Evolutionary conservation across 768 basidiomycete species (phyloP).

Genomic region (Dioszegia crocea): DNA sequence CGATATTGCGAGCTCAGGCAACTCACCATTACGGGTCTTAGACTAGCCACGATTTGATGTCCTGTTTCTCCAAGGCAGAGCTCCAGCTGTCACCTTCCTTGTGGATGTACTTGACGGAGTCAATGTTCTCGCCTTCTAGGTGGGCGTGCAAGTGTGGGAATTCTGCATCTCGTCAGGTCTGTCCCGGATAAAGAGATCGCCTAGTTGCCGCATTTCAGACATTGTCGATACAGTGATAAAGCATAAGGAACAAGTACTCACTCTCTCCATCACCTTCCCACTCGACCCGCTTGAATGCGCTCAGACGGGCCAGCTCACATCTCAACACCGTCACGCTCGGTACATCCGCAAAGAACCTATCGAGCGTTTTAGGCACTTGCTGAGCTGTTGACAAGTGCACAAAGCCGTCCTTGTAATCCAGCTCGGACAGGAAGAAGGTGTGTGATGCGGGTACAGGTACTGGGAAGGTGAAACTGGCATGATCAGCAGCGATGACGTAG

Average conservation of each 20-base stretch:
- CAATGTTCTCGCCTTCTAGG: conserved; percentile 49
- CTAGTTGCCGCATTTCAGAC: too few relatives aligned
- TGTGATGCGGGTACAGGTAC: conserved; percentile 49
- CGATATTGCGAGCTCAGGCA: too few relatives aligned
- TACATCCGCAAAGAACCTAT: conserved; percentile 51
- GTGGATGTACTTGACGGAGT: conserved; percentile 41
- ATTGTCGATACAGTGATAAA: too few relatives aligned
- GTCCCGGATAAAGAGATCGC: background rate
- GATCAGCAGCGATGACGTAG: too few relatives aligned
- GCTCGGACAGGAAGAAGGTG: conserved; percentile 50
- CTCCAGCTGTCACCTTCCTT: conserved; percentile 31
- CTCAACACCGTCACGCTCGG: conserved; percentile 42
- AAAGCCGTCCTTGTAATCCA: conserved; percentile 55
- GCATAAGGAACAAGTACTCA: too few relatives aligned
- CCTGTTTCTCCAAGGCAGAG: conserved; percentile 22
- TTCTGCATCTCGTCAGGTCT: conserved; percentile 14
- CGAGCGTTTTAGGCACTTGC: conserved; percentile 52
- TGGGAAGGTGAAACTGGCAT: conserved; percentile 40
- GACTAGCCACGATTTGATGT: conserved; percentile 38
- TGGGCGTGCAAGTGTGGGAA: conserved; percentile 48
- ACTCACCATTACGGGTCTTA: background rate
- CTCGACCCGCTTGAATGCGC: conserved; percentile 44
- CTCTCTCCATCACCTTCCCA: conserved; percentile 34
- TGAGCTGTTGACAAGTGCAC: conserved; percentile 54
- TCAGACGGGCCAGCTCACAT: conserved; percentile 36